Conservation (phyloP, 352 stramenopile genomes). For the Globisporangium spinosum region DNA sequence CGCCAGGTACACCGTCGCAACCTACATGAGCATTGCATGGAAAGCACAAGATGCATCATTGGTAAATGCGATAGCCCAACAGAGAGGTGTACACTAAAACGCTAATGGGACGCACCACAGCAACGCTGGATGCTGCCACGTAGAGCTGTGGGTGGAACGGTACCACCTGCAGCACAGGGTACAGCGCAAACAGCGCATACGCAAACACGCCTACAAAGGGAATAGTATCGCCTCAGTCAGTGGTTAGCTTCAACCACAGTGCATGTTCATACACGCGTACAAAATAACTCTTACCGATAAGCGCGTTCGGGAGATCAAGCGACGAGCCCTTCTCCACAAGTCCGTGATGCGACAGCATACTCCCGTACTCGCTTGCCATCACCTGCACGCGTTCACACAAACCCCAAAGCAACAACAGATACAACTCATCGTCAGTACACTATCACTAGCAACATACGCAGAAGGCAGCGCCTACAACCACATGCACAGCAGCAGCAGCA, state of each 20-base stretch:
- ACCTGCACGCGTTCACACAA: constrained; percentile 21
- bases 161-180: constrained; percentile 32
- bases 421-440: not conserved
- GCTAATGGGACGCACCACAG: constrained; percentile 25
- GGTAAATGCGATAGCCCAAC: not conserved
- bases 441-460: not conserved
- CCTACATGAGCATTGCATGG: constrained; percentile 20
- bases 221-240: not conserved
- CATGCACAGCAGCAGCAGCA: not conserved
- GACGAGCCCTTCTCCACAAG: constrained; percentile 35
- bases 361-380: constrained; percentile 55
- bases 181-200: constrained; percentile 47
- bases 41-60: not conserved
- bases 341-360: constrained; percentile 36
- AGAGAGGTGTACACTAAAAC: not conserved
- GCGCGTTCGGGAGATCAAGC: constrained; percentile 47
- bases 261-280: not conserved
- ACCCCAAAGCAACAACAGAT: not conserved
- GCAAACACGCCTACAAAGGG: constrained; percentile 25
- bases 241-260: not conserved
- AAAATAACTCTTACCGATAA: constrained; percentile 29
- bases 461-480: not conserved
- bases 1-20: constrained; percentile 42
- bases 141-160: constrained; percentile 50
- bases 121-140: constrained; percentile 29